phyloP scores from a whole-genome alignment of 176 grass and related monocot genomes.

The Avena insularis region DNA sequence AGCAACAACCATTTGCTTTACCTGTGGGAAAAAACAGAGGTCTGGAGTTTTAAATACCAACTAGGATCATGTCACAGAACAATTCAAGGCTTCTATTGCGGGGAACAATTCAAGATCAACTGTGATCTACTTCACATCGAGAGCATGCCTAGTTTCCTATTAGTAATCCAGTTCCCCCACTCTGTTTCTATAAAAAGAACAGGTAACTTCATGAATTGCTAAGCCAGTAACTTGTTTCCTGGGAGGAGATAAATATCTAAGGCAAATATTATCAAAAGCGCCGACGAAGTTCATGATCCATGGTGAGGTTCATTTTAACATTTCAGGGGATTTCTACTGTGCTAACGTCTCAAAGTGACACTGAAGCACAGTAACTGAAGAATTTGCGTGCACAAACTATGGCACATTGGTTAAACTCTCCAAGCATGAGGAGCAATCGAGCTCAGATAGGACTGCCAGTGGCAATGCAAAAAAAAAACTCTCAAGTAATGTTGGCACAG shows the following conservation, averaged over 20 bases:
- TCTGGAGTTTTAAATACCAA: not conserved
- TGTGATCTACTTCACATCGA: not conserved
- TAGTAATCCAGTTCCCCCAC: not conserved
- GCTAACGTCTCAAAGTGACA: not conserved
- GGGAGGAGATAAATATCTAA: not conserved
- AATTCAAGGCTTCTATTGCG: not conserved
- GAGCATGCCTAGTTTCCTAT: conserved; percentile 13
- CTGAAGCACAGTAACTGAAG: not conserved
- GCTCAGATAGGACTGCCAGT: not conserved
- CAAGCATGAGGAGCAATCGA: not conserved
- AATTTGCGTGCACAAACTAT: not conserved
- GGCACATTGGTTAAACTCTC: not conserved
- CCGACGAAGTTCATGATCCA: not conserved
- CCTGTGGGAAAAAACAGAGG: conserved; percentile 36
- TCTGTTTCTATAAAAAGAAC: not conserved
- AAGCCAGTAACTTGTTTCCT: not conserved
- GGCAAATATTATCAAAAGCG: not conserved
- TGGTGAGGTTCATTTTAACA: not conserved
- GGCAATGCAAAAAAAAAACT: not conserved
- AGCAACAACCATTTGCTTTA: conserved; percentile 75
- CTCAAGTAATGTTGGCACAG: not conserved
- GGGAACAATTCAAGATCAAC: not conserved
- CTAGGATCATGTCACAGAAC: not conserved
- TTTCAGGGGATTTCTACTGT: not conserved
- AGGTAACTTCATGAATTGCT: not conserved